Evolutionary conservation across 2,329 filamentous ascomycete species (phyloP).

Genomic region (Drechslerella stenobrocha): DNA sequence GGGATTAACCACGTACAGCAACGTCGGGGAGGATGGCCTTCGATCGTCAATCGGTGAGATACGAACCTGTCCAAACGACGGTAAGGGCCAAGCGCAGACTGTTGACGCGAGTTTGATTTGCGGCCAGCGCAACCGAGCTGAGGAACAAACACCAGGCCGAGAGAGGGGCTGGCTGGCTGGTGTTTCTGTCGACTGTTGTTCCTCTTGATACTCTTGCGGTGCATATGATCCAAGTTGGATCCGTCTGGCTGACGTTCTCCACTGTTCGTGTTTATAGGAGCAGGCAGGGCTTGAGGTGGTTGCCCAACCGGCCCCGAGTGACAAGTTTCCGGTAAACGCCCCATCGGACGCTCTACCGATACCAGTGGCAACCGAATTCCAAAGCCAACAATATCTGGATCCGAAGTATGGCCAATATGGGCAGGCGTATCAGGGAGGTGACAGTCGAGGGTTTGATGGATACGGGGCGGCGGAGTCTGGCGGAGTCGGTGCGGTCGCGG

Average conservation of each 20-base stretch:
- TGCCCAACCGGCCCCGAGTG: conserved; percentile 8
- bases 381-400: conserved; percentile 13
- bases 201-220: too few species aligned
- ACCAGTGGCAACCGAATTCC: conserved; percentile 8
- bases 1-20: background rate
- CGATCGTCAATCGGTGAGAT: conserved; percentile 46
- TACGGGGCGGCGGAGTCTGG: too few species aligned
- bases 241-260: too few species aligned
- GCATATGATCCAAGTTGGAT: too few species aligned
- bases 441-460: conserved; percentile 8
- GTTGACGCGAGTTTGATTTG: too few species aligned
- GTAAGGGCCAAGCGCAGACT: conserved; percentile 44
- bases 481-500: background rate
- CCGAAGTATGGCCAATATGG: conserved; percentile 16
- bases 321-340: conserved; percentile 22
- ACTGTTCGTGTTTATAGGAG: conserved; percentile 21
- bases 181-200: too few species aligned
- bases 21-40: conserved; percentile 21
- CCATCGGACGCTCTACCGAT: conserved; percentile 29
- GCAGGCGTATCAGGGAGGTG: conserved; percentile 15
- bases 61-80: conserved; percentile 47
- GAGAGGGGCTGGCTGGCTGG: too few species aligned
- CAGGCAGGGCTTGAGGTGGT: conserved; percentile 40
- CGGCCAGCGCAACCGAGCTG: too few species aligned
- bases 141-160: too few species aligned